Evolutionary conservation across 371 early-diverging fungal genomes (phyloP).

Genomic region (Actinomucor elegans): DNA sequence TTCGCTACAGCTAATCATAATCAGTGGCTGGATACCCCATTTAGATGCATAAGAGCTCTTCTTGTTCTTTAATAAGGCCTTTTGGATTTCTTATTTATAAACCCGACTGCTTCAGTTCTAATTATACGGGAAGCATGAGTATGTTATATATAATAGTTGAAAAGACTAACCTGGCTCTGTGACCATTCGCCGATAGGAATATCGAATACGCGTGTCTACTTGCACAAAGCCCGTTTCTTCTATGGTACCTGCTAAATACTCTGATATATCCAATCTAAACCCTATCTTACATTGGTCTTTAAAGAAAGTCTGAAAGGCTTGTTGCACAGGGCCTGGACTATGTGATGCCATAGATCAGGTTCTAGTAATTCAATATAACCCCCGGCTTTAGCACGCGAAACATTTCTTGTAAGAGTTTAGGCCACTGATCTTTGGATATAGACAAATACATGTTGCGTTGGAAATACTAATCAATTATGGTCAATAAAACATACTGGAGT

Average conservation of each 20-base stretch:
- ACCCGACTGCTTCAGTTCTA: constrained; percentile 48
- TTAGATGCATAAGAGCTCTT: constrained; percentile 28
- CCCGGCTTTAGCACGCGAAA: constrained; percentile 45
- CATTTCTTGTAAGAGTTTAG: constrained; percentile 33
- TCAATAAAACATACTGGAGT: no score
- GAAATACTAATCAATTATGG: constrained; percentile 38
- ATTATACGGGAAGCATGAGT: neutral
- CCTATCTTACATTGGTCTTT: constrained; percentile 31
- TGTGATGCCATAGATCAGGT: constrained; percentile 37
- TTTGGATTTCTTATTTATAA: constrained; percentile 55
- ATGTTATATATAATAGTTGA: neutral
- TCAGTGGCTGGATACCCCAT: constrained; percentile 48
- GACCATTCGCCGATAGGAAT: constrained; percentile 55
- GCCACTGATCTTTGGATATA: constrained; percentile 39
- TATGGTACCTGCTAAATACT: constrained; percentile 15
- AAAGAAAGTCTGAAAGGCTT: constrained; percentile 42
- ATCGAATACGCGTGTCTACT: constrained; percentile 33
- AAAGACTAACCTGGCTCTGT: constrained; percentile 33
- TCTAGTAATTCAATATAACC: constrained; percentile 45
- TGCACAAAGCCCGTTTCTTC: constrained; percentile 25
- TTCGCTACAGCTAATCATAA: constrained; percentile 44
- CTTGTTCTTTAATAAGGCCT: constrained; percentile 33
- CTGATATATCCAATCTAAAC: constrained; percentile 23
- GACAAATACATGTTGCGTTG: constrained; percentile 38
- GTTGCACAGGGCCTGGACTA: constrained; percentile 47